Evolutionary conservation across 2,329 filamentous ascomycete genomes (phyloP), one percentile per base, ranked within the genome.

Genomic region (Sclerotinia nivalis): DNA sequence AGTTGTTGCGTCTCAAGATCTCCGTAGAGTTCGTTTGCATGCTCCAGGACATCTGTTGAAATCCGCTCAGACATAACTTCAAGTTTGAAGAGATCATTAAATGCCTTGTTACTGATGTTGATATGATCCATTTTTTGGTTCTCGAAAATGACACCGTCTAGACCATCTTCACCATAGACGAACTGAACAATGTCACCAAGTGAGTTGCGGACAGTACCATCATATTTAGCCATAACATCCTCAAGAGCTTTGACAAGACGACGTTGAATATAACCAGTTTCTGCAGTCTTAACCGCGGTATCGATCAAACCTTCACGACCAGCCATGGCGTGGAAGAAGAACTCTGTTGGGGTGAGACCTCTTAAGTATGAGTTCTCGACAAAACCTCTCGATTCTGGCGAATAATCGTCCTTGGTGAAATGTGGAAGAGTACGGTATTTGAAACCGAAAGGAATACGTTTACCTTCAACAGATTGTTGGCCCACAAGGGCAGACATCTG

Each of bases 251-350:
- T 99, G 78, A 99, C 96, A 59, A 99, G 87, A 85, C 96, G 93
- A 83, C 96, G 93, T 82, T 99, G 96, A 74, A 99, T 99, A 80
- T 99, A 99, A 82, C 96, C 96, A 70, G 96, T 99, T 82, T 99
- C 96, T 28, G 96, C 96, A 74, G 96, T 99, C 87, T 99, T 99
- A 82, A 99, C 96, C 74, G 96, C 96, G 66, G 96, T 99, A 86
- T 99, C 96, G 76, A 99, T 99, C 69, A 99, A 86, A 97, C 96
- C 96, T 83, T 99, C 96, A 84, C 96, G 90, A 93, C 96, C 96
- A 85, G 96, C 96, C 96, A 99, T 99, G 79, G 96, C 96, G 87
- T 99, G 96, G 87, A 99, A 99, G 84, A 97, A 99, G 83, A 99
- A 99, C 76, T 99, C 96, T 0, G 92, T 91, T 0, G 96, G 96